Evolutionary conservation across 108 stramenopile genomes (phyloP), one percentile per base, ranked within the genome.

Genomic region (Mayamaea pseudoterrestris): DNA sequence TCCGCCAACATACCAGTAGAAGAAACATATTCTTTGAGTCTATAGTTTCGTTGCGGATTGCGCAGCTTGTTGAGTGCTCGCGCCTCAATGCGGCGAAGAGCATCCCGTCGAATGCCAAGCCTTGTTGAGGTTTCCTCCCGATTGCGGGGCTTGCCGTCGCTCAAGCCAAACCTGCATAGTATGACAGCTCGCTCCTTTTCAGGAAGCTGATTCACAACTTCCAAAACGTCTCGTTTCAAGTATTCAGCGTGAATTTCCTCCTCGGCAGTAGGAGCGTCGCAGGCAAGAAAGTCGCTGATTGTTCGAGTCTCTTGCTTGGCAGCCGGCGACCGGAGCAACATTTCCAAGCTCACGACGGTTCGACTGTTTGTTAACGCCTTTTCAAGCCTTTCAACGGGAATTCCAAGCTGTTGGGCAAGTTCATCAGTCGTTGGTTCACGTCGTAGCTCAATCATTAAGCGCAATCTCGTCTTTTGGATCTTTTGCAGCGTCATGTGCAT

Each of bases 11-110:
- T n/a, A n/a, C n/a, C n/a, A n/a, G n/a, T n/a, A n/a, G n/a, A n/a
- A n/a, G n/a, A n/a, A 8, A 89, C 53, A 43, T 34, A 90, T 41
- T 73, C 73, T 47, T 82, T 79, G 41, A 90, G 42, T 24, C 69
- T 58, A 48, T 85, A 78, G 50, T 76, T 90, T 55, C 73, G 58
- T 44, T 69, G 59, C 27, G 89, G 89, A 36, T 72, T 68, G 13
- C 89, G 69, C 29, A 96, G 68, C 62, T 96, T 94, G 59, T 84
- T 74, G 40, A 96, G 58, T n/a, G 93, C 95, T 54, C 71, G 47
- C 6, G 84, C 74, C 69, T 96, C 92, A 18, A 93, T 70, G 40
- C 67, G 59, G 20, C 92, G 73, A 13, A 93, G 85, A 28, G 80
- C 55, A 53, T 96, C 95, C 6, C 65, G 64, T 0, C 87, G 80